Base-by-base conservation (phyloP, 441 rosid species). In the Erodium texanum region DNA sequence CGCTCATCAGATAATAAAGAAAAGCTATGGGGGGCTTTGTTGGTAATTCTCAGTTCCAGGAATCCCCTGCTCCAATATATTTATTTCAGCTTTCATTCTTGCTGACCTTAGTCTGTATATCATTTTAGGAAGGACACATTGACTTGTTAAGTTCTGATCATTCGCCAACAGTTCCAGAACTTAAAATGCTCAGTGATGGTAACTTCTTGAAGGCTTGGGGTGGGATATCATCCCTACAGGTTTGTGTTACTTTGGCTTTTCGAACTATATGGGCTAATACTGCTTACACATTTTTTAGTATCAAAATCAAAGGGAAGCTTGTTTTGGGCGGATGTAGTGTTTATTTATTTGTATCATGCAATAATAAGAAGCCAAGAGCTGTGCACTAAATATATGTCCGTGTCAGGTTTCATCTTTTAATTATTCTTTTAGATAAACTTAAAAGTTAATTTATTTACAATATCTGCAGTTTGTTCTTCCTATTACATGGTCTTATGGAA, bases 191-290 rank as follows among this genome's bases (percentile, higher is more conserved):
- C 18, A 66, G 68, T 66, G 93, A 91, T 77, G 99, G 96, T 52
- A 76, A 91, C 77, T 91, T 93, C 77, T 79, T 91, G 81, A 86
- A 71, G 75, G 99, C 97, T 74, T 93, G 99, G 99, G 99, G 99
- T 62, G 97, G 99, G 62, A 87, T 91, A 72, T 93, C 99, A n/a
- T 89, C 96, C 71, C 77, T 93, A 83, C 97, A 93, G 98, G 97
- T 32, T 32, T 32, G 36, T 32, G 36, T 32, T 32, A 0, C 36
- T 32, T 93, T 64, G 20, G 80, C 20, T 52, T 18, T n/a, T 52
- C 58, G 15, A 52, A n/a, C 58, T 52, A 52, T 18, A n/a, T 16
- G 58, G 58, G 19, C n/a, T 7, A 50, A 15, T 50, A 15, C 56
- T 48, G 56, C 19, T 50, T 15, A 50, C 20, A 50, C 14, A 16